phyloP scores from a whole-genome alignment of 2,329 filamentous ascomycete species.

The Neophaeococcomyces mojaviensis region DNA sequence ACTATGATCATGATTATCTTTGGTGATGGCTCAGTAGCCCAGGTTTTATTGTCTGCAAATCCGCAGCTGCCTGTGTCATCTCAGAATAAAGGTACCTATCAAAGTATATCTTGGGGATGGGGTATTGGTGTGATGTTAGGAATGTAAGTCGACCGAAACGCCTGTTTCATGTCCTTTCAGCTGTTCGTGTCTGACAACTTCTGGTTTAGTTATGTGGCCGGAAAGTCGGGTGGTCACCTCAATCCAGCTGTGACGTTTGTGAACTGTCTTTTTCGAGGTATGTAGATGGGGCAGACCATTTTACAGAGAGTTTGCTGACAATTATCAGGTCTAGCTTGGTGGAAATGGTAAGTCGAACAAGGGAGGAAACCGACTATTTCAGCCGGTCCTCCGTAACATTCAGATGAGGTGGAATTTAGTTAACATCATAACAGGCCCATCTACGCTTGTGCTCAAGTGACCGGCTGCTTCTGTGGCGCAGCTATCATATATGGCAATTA shows the following conservation, averaged over 20 bases:
- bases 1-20: constrained; percentile 57
- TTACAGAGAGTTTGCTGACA: no score
- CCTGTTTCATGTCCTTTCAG: constrained; percentile 28
- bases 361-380: no score
- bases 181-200: constrained; percentile 32
- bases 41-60: constrained; percentile 47
- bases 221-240: constrained; percentile 41
- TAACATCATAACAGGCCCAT: no score
- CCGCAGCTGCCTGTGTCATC: constrained; percentile 16
- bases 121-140: constrained; percentile 57
- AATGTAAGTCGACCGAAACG: constrained; percentile 49
- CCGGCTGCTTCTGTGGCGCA: constrained; percentile 53
- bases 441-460: constrained; percentile 53
- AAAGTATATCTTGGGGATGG: constrained; percentile 37
- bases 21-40: constrained; percentile 56
- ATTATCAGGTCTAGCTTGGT: constrained; percentile 49
- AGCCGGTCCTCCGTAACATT: no score
- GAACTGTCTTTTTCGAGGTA: constrained; percentile 24
- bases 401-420: no score
- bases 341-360: no score
- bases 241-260: constrained; percentile 57
- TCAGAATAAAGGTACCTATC: constrained; percentile 30
- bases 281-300: no score
- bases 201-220: no score
- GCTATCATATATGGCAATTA: constrained; percentile 51